A percentile compares a stretch with the other conserved stretches of the same genome.
phyloP scores from a whole-genome alignment of 1,284 basidiomycete species.

The Thecaphora thlaspeos region DNA sequence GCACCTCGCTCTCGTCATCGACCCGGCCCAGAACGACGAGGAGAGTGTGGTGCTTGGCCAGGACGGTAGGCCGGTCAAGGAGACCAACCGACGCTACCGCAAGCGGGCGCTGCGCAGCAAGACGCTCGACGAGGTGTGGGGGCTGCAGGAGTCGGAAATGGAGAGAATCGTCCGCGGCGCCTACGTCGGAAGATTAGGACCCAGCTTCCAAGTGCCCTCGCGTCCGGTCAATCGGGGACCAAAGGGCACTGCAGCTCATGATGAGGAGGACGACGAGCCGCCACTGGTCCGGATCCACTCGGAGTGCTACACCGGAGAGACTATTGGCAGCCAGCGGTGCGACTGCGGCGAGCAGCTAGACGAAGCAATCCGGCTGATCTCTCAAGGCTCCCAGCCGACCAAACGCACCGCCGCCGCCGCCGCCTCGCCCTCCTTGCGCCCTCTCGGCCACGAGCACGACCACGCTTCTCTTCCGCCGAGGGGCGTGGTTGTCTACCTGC shows the following conservation, averaged over 20 bases:
- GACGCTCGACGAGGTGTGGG: constrained; percentile 83
- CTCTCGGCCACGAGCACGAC: neutral
- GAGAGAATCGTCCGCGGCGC: constrained; percentile 92
- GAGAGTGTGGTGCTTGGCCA: constrained; percentile 9
- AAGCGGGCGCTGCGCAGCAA: constrained; percentile 69
- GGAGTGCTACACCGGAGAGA: constrained; percentile 98
- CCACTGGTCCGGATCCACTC: constrained; percentile 95
- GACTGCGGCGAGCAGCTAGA: constrained; percentile 99
- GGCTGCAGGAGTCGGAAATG: constrained; percentile 81
- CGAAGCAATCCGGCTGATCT: constrained; percentile 89
- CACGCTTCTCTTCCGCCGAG: constrained; percentile 15
- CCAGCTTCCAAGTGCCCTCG: constrained; percentile 65
- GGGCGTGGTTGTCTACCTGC: constrained; percentile 93
- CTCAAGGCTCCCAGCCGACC: constrained; percentile 58
- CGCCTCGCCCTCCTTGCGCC: constrained; percentile 3
- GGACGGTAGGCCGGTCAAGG: constrained; percentile 23
- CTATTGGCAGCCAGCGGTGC: constrained; percentile 95
- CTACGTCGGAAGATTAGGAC: constrained; percentile 79
- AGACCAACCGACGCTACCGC: constrained; percentile 23
- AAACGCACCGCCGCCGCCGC: neutral
- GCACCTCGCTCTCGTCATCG: constrained; percentile 94
- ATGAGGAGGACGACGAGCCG: constrained; percentile 51
- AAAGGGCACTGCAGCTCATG: neutral
- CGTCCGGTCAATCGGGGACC: constrained; percentile 28
- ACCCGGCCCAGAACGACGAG: constrained; percentile 60